Evolutionary conservation across 1,139 yeast species (phyloP).

Genomic region (Candida pseudoviswanathii): DNA sequence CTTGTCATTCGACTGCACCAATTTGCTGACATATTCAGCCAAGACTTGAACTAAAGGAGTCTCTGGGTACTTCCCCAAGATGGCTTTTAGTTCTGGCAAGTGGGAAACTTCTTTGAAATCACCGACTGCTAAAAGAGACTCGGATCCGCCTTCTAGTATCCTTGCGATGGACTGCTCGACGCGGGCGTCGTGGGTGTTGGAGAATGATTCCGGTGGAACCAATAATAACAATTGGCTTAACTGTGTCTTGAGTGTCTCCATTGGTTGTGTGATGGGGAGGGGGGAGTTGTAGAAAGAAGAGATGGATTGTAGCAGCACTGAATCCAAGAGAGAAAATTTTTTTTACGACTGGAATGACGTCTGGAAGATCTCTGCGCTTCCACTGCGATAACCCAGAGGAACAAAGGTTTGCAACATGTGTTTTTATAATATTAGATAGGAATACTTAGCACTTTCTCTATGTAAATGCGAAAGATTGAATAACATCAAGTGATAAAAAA

Average conservation of each 20-base stretch:
- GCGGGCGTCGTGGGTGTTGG: slow-evolving; percentile 4
- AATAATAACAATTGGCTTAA: slow-evolving; percentile 16
- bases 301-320: not conserved
- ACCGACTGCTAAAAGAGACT: slow-evolving; percentile 11
- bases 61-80: slow-evolving; percentile 23
- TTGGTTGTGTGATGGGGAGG: not conserved
- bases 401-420: not conserved
- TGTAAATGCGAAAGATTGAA: not conserved
- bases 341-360: not conserved
- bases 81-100: slow-evolving; percentile 14
- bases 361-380: too few relatives aligned
- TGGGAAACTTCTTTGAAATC: slow-evolving; percentile 14
- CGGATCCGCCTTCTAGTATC: slow-evolving; percentile 13
- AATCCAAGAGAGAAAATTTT: slow-evolving; percentile 5
- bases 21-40: slow-evolving; percentile 21
- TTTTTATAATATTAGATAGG: not conserved
- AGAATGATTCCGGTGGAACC: slow-evolving; percentile 15
- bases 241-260: slow-evolving; percentile 13
- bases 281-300: not conserved
- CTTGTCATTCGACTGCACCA: slow-evolving; percentile 15
- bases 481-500: not conserved
- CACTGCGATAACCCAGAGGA: not conserved
- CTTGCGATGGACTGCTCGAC: slow-evolving; percentile 6
- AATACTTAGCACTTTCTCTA: slow-evolving; percentile 4
- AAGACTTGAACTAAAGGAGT: slow-evolving; percentile 23